Evolutionary conservation across 2,329 filamentous ascomycete genomes (phyloP), one percentile per base, ranked within the genome.

Genomic region (Aspergillus pseudoglaucus): DNA sequence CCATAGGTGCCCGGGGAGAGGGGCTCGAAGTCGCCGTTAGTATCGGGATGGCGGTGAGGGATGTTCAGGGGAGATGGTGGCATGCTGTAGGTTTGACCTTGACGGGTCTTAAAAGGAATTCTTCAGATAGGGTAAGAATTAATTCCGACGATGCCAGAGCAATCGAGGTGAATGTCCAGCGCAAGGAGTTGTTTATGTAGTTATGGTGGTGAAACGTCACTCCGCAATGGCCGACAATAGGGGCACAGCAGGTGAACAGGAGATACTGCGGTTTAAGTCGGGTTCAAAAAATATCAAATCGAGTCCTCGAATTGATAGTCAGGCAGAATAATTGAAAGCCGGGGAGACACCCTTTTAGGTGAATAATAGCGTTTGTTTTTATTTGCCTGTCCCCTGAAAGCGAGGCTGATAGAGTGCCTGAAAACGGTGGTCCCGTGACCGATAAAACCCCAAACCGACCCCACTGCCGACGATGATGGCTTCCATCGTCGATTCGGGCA

Each of bases 11-110:
- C 57, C 12, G 66, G 59, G 30, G 68, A 69, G 30, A 67, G 58
- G 18, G 62, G 63, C 33, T 68, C 63, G 45, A 65, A 61, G 49
- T 70, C 65, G 46, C 68, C 52, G 51, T 56, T 65, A 32, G 69
- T 59, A 22, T 50, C 52, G 37, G 38, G 57, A 50, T 66, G 64
- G 61, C 65, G 67, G 59, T 70, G 68, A 59, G 60, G 57, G 46
- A 68, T 58, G 47, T 63, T 64, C 59, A 64, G 59, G 59, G 63
- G 64, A 59, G 64, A 61, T 32, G 62, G 60, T 48, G 63, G 59
- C 58, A 65, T 57, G 51, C 38, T 51, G 49, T 18, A 20, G 37
- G 5, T 10, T 14, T 12, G 15, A 20, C 8, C 10, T 20, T 20
- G 37, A 18, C 15, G 18, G 37, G 37, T 10, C n/a, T 12, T 10